phyloP scores from a whole-genome alignment of 108 stramenopile genomes.

The Nitzschia putrida region DNA sequence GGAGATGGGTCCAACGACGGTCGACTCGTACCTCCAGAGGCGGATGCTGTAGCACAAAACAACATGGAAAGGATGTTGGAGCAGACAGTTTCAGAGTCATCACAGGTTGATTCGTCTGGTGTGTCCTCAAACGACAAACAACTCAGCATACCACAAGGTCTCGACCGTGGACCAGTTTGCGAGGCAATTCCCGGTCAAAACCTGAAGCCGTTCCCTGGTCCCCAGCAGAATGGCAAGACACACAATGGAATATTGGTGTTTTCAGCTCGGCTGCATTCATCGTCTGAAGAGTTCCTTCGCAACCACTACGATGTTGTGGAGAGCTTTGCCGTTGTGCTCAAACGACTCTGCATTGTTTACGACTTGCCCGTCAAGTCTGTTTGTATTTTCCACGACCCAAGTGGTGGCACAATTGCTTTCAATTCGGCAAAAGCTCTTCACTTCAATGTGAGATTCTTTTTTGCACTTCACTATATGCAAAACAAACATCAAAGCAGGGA shows the following conservation, averaged over 20 bases:
- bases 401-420: conserved; percentile 70
- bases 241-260: conserved; percentile 68
- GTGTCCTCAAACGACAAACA: conserved; percentile 45
- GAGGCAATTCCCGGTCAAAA: conserved; percentile 73
- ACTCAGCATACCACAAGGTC: conserved; percentile 55
- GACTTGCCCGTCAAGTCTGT: conserved; percentile 38
- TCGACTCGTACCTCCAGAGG: conserved; percentile 11
- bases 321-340: conserved; percentile 61
- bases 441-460: conserved; percentile 77
- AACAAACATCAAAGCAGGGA: conserved; percentile 24
- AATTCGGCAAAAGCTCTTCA: conserved; percentile 67
- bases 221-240: conserved; percentile 48
- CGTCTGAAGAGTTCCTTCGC: conserved; percentile 44
- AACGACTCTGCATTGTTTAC: conserved; percentile 53
- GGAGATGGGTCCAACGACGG: background rate
- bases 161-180: conserved; percentile 57
- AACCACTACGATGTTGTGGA: conserved; percentile 58
- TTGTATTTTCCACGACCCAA: conserved; percentile 74
- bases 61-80: conserved; percentile 66
- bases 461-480: conserved; percentile 44
- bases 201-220: conserved; percentile 56
- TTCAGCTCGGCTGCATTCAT: conserved; percentile 32
- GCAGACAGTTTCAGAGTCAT: conserved; percentile 45
- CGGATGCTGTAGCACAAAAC: conserved; percentile 52
- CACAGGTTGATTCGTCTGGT: conserved; percentile 49